Evolutionary conservation across 768 basidiomycete species (phyloP).

Genomic region (Naganishia antarctica): DNA sequence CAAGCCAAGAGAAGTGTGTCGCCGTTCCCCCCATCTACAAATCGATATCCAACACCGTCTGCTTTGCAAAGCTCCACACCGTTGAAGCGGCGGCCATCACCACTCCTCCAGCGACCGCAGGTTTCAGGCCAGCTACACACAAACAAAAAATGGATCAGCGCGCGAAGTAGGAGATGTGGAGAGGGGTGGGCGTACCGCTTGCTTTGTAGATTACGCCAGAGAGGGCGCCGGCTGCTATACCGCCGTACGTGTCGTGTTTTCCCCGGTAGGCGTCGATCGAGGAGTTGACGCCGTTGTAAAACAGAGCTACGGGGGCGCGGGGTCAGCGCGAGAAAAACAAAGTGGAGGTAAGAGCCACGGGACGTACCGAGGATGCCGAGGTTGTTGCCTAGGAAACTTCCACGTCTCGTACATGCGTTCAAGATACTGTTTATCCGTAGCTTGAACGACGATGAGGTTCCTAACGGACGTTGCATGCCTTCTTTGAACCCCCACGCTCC

Average conservation of each 20-base stretch:
- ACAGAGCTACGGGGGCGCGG: slow-evolving; percentile 61
- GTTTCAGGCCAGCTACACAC: slow-evolving; percentile 76
- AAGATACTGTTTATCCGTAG: slow-evolving; percentile 94
- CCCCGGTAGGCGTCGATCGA: slow-evolving; percentile 82
- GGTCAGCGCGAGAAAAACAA: not conserved
- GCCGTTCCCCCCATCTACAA: no score
- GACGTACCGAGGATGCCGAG: slow-evolving; percentile 90
- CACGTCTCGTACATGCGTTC: slow-evolving; percentile 92
- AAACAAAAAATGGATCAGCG: not conserved
- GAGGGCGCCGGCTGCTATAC: slow-evolving; percentile 83
- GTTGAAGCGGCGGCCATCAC: slow-evolving; percentile 86
- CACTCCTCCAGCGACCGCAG: slow-evolving; percentile 81
- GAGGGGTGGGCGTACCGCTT: slow-evolving; percentile 64
- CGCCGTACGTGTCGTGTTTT: slow-evolving; percentile 83
- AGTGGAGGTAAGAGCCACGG: slow-evolving; percentile 30
- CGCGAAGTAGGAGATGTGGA: slow-evolving; percentile 35
- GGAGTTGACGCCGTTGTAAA: slow-evolving; percentile 95
- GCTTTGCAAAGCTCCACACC: slow-evolving; percentile 91
- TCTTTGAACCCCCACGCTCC: slow-evolving; percentile 94
- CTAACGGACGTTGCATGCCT: slow-evolving; percentile 70
- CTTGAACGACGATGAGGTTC: slow-evolving; percentile 49
- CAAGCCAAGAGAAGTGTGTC: no score
- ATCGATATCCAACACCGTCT: slow-evolving; percentile 55
- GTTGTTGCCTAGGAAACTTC: slow-evolving; percentile 96
- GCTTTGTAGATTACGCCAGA: slow-evolving; percentile 90